Conservation (phyloP, 2,329 filamentous ascomycete species). For the Aureobasidium sp. region DNA sequence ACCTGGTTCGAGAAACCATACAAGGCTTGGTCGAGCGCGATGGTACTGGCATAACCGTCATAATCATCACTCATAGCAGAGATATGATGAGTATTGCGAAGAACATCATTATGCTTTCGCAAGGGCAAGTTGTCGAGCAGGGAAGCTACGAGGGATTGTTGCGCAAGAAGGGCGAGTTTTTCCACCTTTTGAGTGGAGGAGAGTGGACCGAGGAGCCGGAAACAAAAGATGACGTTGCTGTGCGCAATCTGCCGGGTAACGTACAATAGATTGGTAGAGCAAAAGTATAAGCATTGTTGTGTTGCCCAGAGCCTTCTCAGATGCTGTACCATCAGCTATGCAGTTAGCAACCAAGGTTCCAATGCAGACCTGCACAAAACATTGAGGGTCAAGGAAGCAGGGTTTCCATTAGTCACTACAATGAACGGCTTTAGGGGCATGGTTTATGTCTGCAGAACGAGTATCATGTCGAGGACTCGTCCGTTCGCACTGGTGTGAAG, state of each 20-base stretch:
- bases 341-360: background rate
- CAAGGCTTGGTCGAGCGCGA: conserved; percentile 40
- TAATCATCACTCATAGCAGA: conserved; percentile 73
- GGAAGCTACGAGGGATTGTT: conserved; percentile 60
- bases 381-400: background rate
- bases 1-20: conserved; percentile 58
- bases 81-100: conserved; percentile 85
- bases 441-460: background rate
- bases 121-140: conserved; percentile 59
- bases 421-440: background rate
- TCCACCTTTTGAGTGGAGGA: conserved; percentile 34
- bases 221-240: background rate
- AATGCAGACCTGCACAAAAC: background rate
- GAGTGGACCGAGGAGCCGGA: conserved; percentile 12
- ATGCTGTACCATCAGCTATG: background rate
- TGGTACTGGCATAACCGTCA: conserved; percentile 52
- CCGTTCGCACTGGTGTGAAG: background rate
- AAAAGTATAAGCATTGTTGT: background rate
- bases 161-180: conserved; percentile 26
- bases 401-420: background rate
- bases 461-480: background rate
- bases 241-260: background rate
- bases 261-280: conserved; percentile 1
- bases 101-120: conserved; percentile 62
- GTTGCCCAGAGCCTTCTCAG: background rate